Percentiles rank a stretch among this genome's conserved stretches.
Conservation (phyloP, 768 basidiomycete genomes). For the Coprinopsis sp. region DNA sequence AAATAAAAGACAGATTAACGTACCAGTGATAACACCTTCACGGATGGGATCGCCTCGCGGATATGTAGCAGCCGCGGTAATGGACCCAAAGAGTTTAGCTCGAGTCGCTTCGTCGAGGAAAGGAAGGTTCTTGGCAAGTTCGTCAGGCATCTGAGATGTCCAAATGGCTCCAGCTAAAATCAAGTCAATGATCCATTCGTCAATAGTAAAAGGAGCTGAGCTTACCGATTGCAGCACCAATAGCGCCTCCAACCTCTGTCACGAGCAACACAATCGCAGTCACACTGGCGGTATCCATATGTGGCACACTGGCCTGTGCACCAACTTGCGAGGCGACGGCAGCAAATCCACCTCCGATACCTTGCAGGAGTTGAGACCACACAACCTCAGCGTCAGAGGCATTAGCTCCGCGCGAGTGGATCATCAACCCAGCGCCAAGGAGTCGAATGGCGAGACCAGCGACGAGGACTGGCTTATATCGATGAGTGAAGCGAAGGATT, state of each 20-base stretch:
- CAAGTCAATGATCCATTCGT: neutral
- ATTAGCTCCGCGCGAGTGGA: conserved; percentile 61
- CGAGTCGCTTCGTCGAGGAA: conserved; percentile 39
- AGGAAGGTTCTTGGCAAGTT: conserved; percentile 53
- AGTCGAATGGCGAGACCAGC: conserved; percentile 56
- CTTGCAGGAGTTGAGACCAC: conserved; percentile 66
- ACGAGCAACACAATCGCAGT: conserved; percentile 64
- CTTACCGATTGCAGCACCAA: conserved; percentile 59
- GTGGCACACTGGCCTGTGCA: conserved; percentile 62
- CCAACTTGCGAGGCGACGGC: conserved; percentile 52
- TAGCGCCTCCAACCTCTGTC: conserved; percentile 64
- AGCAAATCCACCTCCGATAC: conserved; percentile 70
- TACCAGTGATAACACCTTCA: conserved; percentile 56
- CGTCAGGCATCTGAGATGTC: conserved; percentile 60
- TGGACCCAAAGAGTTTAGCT: conserved; percentile 49
- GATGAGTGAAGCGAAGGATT: conserved; percentile 36
- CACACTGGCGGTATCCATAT: conserved; percentile 61
- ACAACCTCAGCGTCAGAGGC: conserved; percentile 54
- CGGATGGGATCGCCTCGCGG: conserved; percentile 54
- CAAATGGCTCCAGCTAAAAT: conserved; percentile 58
- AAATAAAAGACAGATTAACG: conserved; percentile 21
- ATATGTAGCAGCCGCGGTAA: conserved; percentile 44
- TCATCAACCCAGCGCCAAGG: conserved; percentile 63
- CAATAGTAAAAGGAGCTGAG: conserved; percentile 4
- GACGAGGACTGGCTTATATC: conserved; percentile 41